These are phyloP conservation scores for Biscogniauxia sp. DNA, from an alignment of 2,329 filamentous ascomycete species.

Conservation along the genomic window DNA sequence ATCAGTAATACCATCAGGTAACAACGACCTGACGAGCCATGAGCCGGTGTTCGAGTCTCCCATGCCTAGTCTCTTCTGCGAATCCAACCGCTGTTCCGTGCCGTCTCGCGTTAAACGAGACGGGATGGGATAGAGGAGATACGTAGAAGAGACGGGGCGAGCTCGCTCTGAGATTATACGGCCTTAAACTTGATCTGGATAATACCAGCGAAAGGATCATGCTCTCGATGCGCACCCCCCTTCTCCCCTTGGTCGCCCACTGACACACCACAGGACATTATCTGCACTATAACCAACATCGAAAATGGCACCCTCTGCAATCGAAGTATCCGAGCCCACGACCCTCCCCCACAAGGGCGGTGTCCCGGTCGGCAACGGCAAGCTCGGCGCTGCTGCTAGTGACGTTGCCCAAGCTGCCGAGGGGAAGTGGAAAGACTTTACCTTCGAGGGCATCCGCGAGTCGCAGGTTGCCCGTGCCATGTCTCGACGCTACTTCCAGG, in stretches of 20 bases:
- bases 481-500: conserved; percentile 88
- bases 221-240: conserved; percentile 55
- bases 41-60: conserved; percentile 37
- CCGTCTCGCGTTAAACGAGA: conserved; percentile 2
- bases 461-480: conserved; percentile 90
- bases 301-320: conserved; percentile 78
- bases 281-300: conserved; percentile 24
- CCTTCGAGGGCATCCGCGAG: conserved; percentile 85
- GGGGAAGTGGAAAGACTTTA: conserved; percentile 77
- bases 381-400: conserved; percentile 41
- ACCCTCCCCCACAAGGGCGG: conserved; percentile 48
- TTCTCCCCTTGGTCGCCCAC: conserved; percentile 34
- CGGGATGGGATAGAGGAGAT: conserved; percentile 11
- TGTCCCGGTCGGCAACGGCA: conserved; percentile 37
- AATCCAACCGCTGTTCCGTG: conserved; percentile 16
- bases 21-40: conserved; percentile 34
- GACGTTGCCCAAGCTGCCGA: conserved; percentile 64
- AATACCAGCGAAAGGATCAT: conserved; percentile 99
- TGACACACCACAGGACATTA: conserved; percentile 35
- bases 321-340: conserved; percentile 54
- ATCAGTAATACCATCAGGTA: conserved; percentile 33
- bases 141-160: conserved; percentile 14
- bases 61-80: conserved; percentile 17
- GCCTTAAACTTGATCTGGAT: conserved; percentile 95
- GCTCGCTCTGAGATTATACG: conserved; percentile 78